phyloP scores from a whole-genome alignment of 495 filamentous ascomycete genomes.

The Cercophora newfieldiana region DNA sequence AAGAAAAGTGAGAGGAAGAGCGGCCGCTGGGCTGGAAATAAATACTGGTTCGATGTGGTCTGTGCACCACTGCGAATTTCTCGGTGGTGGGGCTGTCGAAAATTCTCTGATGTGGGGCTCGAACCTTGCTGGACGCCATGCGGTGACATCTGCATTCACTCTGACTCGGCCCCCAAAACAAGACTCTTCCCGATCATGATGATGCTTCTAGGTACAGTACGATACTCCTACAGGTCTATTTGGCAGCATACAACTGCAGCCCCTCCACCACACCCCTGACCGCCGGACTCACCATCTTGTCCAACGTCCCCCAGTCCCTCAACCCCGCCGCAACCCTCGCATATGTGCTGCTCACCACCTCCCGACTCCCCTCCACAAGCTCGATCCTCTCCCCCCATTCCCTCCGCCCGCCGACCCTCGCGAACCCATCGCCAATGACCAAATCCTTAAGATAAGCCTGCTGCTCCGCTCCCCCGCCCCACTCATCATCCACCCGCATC shows the following conservation, averaged over 20 bases:
- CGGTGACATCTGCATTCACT: too few species aligned
- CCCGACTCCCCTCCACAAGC: slow-evolving; percentile 64
- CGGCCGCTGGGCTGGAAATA: slow-evolving; percentile 18
- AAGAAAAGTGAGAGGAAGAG: slow-evolving; percentile 35
- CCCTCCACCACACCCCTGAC: slow-evolving; percentile 62
- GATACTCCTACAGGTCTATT: background rate
- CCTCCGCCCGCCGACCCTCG: slow-evolving; percentile 56
- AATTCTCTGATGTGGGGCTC: slow-evolving; percentile 20
- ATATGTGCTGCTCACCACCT: slow-evolving; percentile 73
- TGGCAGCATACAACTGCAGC: slow-evolving; percentile 49
- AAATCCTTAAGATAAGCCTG: slow-evolving; percentile 56
- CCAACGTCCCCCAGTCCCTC: slow-evolving; percentile 56
- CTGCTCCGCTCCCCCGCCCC: slow-evolving; percentile 64
- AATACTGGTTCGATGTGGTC: slow-evolving; percentile 41
- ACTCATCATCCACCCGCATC: slow-evolving; percentile 65
- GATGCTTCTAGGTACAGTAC: too few species aligned
- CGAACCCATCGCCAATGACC: slow-evolving; percentile 49
- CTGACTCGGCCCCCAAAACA: too few species aligned
- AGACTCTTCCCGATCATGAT: too few species aligned
- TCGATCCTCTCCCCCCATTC: slow-evolving; percentile 73
- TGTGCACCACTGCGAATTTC: slow-evolving; percentile 45
- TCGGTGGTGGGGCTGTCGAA: background rate
- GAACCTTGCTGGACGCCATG: too few species aligned
- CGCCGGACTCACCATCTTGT: slow-evolving; percentile 60
- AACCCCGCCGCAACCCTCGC: slow-evolving; percentile 64